Evolutionary conservation across 345 rosid species (phyloP).

Genomic region (Excoecaria agallocha): DNA sequence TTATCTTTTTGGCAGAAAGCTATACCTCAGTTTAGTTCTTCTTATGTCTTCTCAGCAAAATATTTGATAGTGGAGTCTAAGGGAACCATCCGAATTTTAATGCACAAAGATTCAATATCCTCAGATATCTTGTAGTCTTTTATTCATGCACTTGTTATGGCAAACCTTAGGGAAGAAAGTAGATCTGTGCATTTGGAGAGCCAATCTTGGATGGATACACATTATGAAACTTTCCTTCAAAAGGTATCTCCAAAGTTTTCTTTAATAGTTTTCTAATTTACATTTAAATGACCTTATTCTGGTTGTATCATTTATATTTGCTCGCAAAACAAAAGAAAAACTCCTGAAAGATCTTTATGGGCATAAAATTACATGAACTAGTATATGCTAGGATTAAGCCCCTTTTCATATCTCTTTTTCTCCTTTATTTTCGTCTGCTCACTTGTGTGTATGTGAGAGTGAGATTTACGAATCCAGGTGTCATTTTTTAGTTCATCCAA

Average conservation of each 20-base stretch:
- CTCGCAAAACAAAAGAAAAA: neutral
- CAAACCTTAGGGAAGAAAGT: conserved; percentile 26
- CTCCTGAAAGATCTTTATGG: neutral
- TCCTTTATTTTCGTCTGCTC: neutral
- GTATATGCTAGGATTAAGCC: neutral
- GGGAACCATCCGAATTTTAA: conserved; percentile 41
- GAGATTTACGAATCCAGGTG: neutral
- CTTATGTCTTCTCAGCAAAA: conserved; percentile 42
- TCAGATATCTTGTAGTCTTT: conserved; percentile 70
- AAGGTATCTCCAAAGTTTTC: neutral
- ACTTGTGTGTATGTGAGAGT: neutral
- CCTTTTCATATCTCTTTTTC: neutral
- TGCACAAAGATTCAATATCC: conserved; percentile 64
- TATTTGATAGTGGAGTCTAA: conserved; percentile 60
- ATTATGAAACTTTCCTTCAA: conserved; percentile 31
- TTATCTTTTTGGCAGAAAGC: neutral
- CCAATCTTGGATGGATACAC: conserved; percentile 75
- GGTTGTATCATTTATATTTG: neutral
- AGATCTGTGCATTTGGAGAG: conserved; percentile 39
- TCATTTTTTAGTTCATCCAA: neutral
- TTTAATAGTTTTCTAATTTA: neutral
- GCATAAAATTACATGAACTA: too few species aligned
- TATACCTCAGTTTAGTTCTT: conserved; percentile 12
- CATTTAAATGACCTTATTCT: neutral
- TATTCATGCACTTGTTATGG: conserved; percentile 67